Base-by-base conservation (phyloP, 2,329 filamentous ascomycete species). In the Neocucurbitaria cava region DNA sequence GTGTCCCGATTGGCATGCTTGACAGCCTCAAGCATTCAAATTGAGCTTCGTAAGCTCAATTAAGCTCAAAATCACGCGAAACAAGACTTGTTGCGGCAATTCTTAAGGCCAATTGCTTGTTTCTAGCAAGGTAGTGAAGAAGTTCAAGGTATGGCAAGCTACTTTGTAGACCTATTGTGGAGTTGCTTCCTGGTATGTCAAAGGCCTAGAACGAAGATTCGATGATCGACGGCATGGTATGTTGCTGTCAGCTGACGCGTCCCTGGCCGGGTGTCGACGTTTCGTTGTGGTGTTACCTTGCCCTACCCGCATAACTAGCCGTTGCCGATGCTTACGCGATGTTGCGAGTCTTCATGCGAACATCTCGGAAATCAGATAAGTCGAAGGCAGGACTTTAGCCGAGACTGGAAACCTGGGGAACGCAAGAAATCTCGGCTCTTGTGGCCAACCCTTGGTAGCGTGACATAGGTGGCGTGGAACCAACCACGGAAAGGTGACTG, bases 31-130 rank as follows among this genome's bases (percentile, higher is more conserved):
- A 56, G 54, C 42, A 41, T 48, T 21, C 36, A 41, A 24, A 51
- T 30, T 39, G 53, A 50, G 59, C 61, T 44, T 65, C 64, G 63
- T 67, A 45, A 65, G 63, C 64, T 47, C 61, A 67, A 66, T 68
- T 24, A 66, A 65, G 54, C 33, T 30, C 30, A 43, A 18, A 38
- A 38, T 2, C 9, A 40, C 23, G 38, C 20, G 38, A 17, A 2
- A 15, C 21, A 23, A 40, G 38, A 40, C 20, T 40, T 40, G 38
- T 40, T n/a, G 15, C 38, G 38, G 38, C 38, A 40, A 21, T 40
- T 40, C 20, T 11, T 4, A 40, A 40, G 20, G 15, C 38, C 7
- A 40, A 23, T 15, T 7, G 38, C 21, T 23, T 3, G 4, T n/a
- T n/a, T 18, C 18, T 3, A 23, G 38, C 4, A 13, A 15, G 38